A percentile compares a stretch with the other conserved stretches of the same genome.
phyloP scores from a whole-genome alignment of 2,329 filamentous ascomycete genomes.

The Fusarium tuaranense region DNA sequence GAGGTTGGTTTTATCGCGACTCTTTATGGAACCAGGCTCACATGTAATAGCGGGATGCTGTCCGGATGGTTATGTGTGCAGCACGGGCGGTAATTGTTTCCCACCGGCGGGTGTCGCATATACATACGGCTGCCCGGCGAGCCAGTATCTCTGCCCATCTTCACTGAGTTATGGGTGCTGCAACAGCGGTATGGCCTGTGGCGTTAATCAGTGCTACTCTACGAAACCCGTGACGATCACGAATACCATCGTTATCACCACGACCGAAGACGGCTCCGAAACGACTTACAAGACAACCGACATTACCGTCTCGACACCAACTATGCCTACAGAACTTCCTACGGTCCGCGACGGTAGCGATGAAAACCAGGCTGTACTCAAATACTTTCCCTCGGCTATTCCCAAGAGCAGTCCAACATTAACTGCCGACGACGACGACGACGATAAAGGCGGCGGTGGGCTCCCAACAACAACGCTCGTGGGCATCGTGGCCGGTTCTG shows the following conservation, averaged over 20 bases:
- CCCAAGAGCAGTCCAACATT: constrained; percentile 53
- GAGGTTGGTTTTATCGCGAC: constrained; percentile 45
- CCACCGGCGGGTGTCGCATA: constrained; percentile 56
- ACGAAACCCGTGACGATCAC: constrained; percentile 60
- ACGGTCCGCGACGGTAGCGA: constrained; percentile 39
- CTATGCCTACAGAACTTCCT: constrained; percentile 47
- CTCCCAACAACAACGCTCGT: constrained; percentile 59
- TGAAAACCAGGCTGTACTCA: constrained; percentile 51
- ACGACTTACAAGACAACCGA: constrained; percentile 55
- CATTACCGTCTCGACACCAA: constrained; percentile 55
- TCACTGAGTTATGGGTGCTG: constrained; percentile 67
- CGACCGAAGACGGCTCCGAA: constrained; percentile 54
- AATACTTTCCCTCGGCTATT: constrained; percentile 58
- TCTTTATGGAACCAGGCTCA: constrained; percentile 17
- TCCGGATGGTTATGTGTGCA: constrained; percentile 59
- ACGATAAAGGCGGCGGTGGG: constrained; percentile 42
- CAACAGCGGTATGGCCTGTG: constrained; percentile 62
- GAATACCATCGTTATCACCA: constrained; percentile 58
- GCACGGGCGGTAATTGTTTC: constrained; percentile 53
- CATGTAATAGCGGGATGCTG: constrained; percentile 57
- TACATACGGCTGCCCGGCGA: constrained; percentile 56
- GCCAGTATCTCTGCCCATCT: constrained; percentile 62
- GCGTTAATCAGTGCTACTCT: constrained; percentile 59
- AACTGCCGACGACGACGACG: constrained; percentile 30
- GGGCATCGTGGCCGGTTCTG: constrained; percentile 65